Conservation (phyloP, 306 rosid species). For the Senna tora region DNA sequence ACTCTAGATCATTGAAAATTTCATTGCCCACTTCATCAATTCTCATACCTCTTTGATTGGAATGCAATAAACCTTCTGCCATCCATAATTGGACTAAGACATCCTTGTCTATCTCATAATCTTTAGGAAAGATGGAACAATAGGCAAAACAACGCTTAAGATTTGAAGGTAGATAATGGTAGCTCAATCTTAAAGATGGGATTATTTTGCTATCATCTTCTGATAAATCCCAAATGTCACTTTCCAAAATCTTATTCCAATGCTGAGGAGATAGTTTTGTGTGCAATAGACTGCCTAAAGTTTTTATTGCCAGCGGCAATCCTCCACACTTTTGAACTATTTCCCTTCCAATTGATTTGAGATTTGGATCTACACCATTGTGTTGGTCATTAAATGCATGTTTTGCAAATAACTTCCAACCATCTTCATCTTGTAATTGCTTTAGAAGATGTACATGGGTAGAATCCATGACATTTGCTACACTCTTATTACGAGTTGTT, state of each 20-base stretch:
- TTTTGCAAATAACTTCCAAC: neutral
- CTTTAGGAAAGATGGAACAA: conserved; percentile 7
- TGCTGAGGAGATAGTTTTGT: neutral
- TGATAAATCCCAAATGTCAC: neutral
- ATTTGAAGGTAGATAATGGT: neutral
- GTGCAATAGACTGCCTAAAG: neutral
- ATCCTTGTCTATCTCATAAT: neutral
- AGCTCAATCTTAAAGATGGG: neutral
- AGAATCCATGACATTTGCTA: neutral
- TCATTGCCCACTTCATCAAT: conserved; percentile 8
- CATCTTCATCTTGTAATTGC: neutral
- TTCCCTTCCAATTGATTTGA: neutral
- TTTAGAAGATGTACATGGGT: neutral
- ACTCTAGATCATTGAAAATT: conserved; percentile 15
- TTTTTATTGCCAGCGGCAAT: neutral
- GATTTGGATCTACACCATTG: neutral
- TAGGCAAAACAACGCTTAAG: neutral
- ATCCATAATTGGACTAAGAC: neutral
- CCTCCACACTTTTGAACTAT: neutral
- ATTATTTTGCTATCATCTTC: neutral
- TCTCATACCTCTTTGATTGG: neutral
- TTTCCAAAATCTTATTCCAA: neutral
- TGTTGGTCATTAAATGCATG: neutral
- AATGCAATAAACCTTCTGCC: conserved; percentile 10
- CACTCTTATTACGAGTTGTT: neutral